phyloP scores from a whole-genome alignment of 495 filamentous ascomycete genomes.

The Pseudomonodictys pantanalensis region DNA sequence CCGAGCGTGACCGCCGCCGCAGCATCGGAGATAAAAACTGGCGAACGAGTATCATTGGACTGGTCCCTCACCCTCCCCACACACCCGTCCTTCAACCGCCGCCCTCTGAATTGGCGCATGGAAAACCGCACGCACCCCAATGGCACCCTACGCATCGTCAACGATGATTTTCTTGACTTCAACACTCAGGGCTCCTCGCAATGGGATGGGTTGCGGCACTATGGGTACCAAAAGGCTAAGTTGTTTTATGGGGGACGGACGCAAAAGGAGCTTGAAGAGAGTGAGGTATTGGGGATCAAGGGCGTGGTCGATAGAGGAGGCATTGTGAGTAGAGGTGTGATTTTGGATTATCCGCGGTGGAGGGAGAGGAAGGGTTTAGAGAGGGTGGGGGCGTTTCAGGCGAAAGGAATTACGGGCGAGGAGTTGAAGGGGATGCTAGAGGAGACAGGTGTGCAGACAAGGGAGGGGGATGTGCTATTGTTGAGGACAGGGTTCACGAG shows the following conservation, averaged over 20 bases:
- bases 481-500: conserved; percentile 53
- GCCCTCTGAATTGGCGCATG: conserved; percentile 17
- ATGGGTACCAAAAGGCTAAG: conserved; percentile 50
- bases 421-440: conserved; percentile 46
- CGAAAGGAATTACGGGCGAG: not conserved
- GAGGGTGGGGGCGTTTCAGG: conserved; percentile 1
- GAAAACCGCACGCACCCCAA: conserved; percentile 26
- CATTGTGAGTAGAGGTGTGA: conserved; percentile 46
- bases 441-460: conserved; percentile 48
- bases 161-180: conserved; percentile 48
- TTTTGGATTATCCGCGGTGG: conserved; percentile 46
- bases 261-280: conserved; percentile 52
- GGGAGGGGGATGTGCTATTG: conserved; percentile 56
- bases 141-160: conserved; percentile 34
- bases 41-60: conserved; percentile 50
- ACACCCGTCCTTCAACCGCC: conserved; percentile 23
- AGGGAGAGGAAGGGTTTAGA: conserved; percentile 22
- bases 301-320: conserved; percentile 27
- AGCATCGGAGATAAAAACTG: conserved; percentile 51
- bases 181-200: conserved; percentile 59
- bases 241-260: conserved; percentile 63
- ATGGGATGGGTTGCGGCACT: conserved; percentile 53
- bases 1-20: conserved; percentile 48
- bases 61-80: conserved; percentile 43
- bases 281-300: conserved; percentile 30